Base-by-base conservation (phyloP, 1,139 yeast genomes). In the Yueomyces sp. region DNA sequence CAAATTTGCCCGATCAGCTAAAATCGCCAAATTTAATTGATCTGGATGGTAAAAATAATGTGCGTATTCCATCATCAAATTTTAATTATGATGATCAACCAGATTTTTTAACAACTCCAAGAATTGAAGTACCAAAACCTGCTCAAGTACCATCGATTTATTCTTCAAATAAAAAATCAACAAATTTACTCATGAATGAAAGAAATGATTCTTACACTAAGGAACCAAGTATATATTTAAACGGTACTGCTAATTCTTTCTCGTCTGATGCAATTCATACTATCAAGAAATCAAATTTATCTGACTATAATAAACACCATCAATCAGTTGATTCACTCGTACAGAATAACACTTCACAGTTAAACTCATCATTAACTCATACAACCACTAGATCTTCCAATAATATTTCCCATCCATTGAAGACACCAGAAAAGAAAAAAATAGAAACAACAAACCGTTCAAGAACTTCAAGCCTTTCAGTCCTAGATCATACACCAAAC, bases 21-120 rank as follows among this genome's bases (percentile, higher is more conserved):
- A 48, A 48, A 4, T 47, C 63, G 3, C 67, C 67, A n/a, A 58
- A 62, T 42, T 45, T 63, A 29, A 61, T 64, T 19, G 62, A 62
- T 41, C 46, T 64, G 4, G 59, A 56, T 36, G 66, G 59, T 35
- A 41, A 47, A 4, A 46, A 49, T 25, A 48, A 44, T 4, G 43
- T 43, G n/a, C 45, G 45, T 37, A 41, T 36, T 34, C 39, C 32
- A 27, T 39, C 39, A 31, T 41, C 33, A 7, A 42, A 36, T 27
- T 38, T 38, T 4, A 35, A 8, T 8, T 35, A 31, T 4, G 38
- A 33, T 35, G 55, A 53, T 11, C 60, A 57, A 41, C 62, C 62
- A 2, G 63, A 59, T 46, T 59, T 55, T 36, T 42, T 59, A 31
- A 52, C 54, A 35, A 50, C 57, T 3, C 57, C 57, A 8, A 48